phyloP scores from a whole-genome alignment of 2,329 filamentous ascomycete species.

The Rhynchosporium agropyri region DNA sequence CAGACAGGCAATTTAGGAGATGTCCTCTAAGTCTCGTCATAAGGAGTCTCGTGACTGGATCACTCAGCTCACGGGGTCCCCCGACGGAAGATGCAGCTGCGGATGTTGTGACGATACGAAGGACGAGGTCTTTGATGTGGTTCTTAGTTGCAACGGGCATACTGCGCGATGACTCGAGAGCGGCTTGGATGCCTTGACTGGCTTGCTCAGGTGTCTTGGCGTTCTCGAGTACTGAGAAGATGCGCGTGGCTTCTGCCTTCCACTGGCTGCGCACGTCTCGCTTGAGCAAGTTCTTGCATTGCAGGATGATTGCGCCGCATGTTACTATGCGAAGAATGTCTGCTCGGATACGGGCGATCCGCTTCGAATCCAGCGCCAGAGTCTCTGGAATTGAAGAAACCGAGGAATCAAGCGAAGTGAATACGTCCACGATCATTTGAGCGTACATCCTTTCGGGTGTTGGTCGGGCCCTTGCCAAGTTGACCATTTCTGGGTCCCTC shows the following conservation, averaged over 20 bases:
- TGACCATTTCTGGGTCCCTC: slow-evolving; percentile 69
- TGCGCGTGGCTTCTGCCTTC: slow-evolving; percentile 73
- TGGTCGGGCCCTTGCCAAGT: slow-evolving; percentile 62
- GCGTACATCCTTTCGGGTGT: slow-evolving; percentile 73
- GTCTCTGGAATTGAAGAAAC: slow-evolving; percentile 68
- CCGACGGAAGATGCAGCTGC: slow-evolving; percentile 23
- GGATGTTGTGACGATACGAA: slow-evolving; percentile 52
- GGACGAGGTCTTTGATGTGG: slow-evolving; percentile 60
- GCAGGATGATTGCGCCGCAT: slow-evolving; percentile 73
- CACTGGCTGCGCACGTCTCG: slow-evolving; percentile 77
- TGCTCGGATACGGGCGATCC: slow-evolving; percentile 59
- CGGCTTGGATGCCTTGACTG: slow-evolving; percentile 63
- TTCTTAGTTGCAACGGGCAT: slow-evolving; percentile 65
- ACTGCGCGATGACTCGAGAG: slow-evolving; percentile 62
- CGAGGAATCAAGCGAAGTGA: slow-evolving; percentile 64
- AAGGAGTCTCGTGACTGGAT: slow-evolving; percentile 65
- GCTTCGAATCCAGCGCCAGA: slow-evolving; percentile 67
- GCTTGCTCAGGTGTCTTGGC: slow-evolving; percentile 52
- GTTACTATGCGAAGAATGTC: slow-evolving; percentile 69
- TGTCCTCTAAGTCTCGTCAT: slow-evolving; percentile 69
- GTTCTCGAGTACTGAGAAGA: slow-evolving; percentile 68
- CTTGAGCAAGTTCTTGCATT: slow-evolving; percentile 82
- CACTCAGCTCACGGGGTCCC: slow-evolving; percentile 46
- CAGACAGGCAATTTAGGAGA: slow-evolving; percentile 64
- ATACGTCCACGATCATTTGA: slow-evolving; percentile 74